Conservation (phyloP, 139 green algal genomes). For the Closterium sp. region DNA sequence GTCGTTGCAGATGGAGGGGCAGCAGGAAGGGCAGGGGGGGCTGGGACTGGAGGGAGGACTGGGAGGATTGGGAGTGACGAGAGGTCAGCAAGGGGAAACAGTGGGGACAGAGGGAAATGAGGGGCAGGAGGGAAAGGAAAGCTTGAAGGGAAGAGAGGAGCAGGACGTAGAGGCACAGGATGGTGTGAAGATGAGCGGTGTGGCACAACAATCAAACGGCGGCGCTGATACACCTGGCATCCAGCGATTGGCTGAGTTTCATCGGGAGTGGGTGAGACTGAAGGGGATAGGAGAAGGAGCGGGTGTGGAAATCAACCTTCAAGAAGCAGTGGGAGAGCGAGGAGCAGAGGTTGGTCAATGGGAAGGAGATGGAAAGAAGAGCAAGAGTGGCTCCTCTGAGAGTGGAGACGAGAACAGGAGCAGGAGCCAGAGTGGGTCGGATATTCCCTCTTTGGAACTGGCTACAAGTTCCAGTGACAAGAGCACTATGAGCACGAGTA, state of each 20-base stretch:
- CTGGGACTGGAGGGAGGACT: background rate
- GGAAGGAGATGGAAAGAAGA: background rate
- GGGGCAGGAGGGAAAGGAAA: too few species aligned
- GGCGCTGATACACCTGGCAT: background rate
- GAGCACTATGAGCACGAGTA: background rate
- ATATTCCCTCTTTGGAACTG: background rate
- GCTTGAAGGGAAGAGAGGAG: too few species aligned
- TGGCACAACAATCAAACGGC: background rate
- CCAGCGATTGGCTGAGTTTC: background rate
- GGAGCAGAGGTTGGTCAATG: background rate
- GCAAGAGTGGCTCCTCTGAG: too few species aligned
- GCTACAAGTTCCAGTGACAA: background rate
- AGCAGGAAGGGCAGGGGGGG: constrained; percentile 57
- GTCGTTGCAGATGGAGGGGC: background rate
- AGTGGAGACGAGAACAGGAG: background rate
- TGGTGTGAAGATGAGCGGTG: background rate
- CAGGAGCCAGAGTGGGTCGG: background rate
- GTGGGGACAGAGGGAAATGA: too few species aligned
- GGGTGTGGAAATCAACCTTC: background rate
- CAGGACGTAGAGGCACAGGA: too few species aligned
- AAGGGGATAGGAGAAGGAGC: background rate
- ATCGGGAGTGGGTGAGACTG: background rate
- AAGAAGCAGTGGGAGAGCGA: background rate
- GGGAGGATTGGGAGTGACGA: too few species aligned
- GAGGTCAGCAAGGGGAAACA: too few species aligned